Evolutionary conservation across 371 early-diverging fungal species (phyloP), one percentile per base, ranked within the genome.

Genomic region (Lichtheimia hyalospora): DNA sequence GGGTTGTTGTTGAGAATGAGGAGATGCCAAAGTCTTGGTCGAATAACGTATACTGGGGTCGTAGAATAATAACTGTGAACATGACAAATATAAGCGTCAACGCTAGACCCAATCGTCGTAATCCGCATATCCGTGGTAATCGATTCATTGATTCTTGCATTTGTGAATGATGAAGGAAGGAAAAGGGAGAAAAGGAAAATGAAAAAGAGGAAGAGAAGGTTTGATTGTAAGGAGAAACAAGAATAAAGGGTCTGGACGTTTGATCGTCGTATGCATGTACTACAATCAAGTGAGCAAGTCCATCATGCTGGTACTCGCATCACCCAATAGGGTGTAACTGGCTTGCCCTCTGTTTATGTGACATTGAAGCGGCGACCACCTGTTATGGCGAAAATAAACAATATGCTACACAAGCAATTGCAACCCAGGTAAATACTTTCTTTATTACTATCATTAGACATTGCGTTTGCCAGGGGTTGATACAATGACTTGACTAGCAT

Each of bases 91-190:
- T 6, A 5, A 55, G 16, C 4, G 25, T 12, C n/a, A 55, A 25
- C 6, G 44, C 12, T 24, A 55, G 13, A 43, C 39, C 18, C 8
- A 23, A 8, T 25, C 56, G 21, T n/a, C 56, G 56, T 27, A 43
- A 41, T 14, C 44, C 41, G 42, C 56, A 55, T 55, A 55, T 55
- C 24, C 56, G 44, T 23, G 41, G 23, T 25, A 55, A 44, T 7
- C 56, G 44, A 14, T n/a, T 10, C 27, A 41, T 15, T 1, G 15
- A 42, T 34, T 34, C 34, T 34, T 34, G 34, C 34, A 34, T 21
- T 55, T 43, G 23, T 24, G 41, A 53, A 15, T 20, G 16, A 52
- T 6, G 25, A 27, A 28, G 13, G 15, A 27, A 53, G 34, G 20
- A 21, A 27, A 34, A 41, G 34, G 21, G 39, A 54, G 18, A 21